Base-by-base conservation (phyloP, 2,329 filamentous ascomycete genomes). In the Beauveria sp. region DNA sequence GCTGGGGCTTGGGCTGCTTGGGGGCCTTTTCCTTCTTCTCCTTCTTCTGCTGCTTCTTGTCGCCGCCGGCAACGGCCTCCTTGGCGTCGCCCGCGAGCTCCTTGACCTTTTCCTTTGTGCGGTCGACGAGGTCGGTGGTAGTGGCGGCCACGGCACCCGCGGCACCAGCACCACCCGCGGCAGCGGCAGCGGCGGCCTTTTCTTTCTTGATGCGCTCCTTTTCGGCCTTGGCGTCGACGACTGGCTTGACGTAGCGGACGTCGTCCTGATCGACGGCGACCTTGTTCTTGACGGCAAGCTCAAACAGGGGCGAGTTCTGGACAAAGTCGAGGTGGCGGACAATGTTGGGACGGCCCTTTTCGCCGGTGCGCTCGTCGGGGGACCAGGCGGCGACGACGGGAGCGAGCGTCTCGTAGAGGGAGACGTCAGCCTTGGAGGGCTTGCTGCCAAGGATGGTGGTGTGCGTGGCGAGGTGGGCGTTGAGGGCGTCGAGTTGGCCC, bases 141-240 rank as follows among this genome's bases (percentile, higher is more conserved):
- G 72, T 77, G 49, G 77, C 78, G 28, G 76, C 79, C 7, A 74
- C 77, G 20, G 74, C 76, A 61, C 77, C 79, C 38, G 77, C 80
- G 5, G 79, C 81, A 5, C 79, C 81, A 0, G 77, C 79, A 14
- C 55, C 62, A 59, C 77, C 81, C 46, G 62, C 74, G 61, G 70
- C 81, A 2, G 81, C 83, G 1, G 82, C 82, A 1, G 83, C 83
- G 16, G 85, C 86, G 34, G 88, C 90, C 82, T 96, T 96, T 78
- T 96, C 92, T 81, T 96, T 96, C 88, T 96, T 97, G 77, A 93
- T 85, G 53, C 89, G 86, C 82, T 97, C 93, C 81, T 97, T 97
- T 82, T 97, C 93, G 61, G 92, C 92, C 82, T 96, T 96, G 69
- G 89, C 86, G 67, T 96, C 92, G 64, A 93, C 86, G 22, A 90